Conservation (phyloP, 495 filamentous ascomycete species). For the Penicillium cataractarum region DNA sequence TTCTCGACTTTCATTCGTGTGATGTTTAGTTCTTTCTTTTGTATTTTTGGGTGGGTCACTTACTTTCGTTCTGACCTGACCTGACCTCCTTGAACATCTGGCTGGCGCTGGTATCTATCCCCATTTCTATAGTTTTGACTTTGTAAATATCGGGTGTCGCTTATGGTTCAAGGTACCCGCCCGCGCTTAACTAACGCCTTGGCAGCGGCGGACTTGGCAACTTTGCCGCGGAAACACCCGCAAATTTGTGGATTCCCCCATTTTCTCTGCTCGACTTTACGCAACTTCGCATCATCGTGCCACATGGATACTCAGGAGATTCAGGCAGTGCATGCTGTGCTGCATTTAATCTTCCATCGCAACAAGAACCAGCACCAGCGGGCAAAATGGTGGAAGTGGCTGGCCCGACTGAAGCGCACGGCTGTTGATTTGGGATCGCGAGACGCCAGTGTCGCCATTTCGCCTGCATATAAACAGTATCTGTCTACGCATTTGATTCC, state of each 20-base stretch:
- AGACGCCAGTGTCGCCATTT: background rate
- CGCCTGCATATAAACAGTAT: constrained; percentile 27
- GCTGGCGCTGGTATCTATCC: background rate
- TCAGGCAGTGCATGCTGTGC: constrained; percentile 38
- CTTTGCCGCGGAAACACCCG: background rate
- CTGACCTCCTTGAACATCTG: background rate
- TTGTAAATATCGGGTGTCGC: too few relatives aligned
- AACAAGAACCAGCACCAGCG: constrained; percentile 81
- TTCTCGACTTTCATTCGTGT: background rate
- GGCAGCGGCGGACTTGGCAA: background rate
- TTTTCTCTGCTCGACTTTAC: background rate
- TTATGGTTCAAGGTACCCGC: too few relatives aligned
- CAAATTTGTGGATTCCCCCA: background rate
- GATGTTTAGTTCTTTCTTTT: background rate
- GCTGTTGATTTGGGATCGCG: constrained; percentile 54
- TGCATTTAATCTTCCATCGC: constrained; percentile 71
- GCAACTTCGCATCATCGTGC: background rate
- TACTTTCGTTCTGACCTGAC: background rate
- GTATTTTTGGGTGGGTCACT: background rate
- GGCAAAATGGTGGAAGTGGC: constrained; percentile 72
- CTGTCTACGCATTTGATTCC: constrained; percentile 43
- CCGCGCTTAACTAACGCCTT: too few relatives aligned
- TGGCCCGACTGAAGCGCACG: constrained; percentile 67
- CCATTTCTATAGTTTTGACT: background rate
- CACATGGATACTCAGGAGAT: constrained; percentile 40